Base-by-base conservation (phyloP, 2,329 filamentous ascomycete genomes). In the Xylariaceae sp. region DNA sequence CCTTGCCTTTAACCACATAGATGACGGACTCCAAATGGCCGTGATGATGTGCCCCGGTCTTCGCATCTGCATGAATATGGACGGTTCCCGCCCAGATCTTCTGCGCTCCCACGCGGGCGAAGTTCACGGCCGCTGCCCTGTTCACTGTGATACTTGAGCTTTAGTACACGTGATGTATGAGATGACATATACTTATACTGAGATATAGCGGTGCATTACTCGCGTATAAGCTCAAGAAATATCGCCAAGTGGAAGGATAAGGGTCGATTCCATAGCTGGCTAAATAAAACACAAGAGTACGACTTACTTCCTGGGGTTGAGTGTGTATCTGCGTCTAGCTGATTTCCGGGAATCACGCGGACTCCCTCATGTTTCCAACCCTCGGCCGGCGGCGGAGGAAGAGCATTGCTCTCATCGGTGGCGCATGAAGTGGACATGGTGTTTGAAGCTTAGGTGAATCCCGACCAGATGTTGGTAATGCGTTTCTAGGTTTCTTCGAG, bases 31-130 rank as follows among this genome's bases (percentile, higher is more conserved):
- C 71, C 33, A 75, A 61, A 51, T 73, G 72, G 2, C 72, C 71
- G 55, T 73, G 70, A 51, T 73, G 70, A 51, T 72, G 71, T 1
- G 70, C 71, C 1, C 71, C 71, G 17, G 71, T 74, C 54, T 74
- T 74, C 41, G 70, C 72, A 50, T 73, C 65, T 1, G 71, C 56
- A 51, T 71, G 66, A 53, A 73, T 73, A 51, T 61, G 71, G 18
- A 74, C 71, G 2, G 71, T 73, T 0, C 71, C 71, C 6, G 71
- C 71, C 71, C 71, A 74, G 19, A 74, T 61, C 48, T 72, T 72
- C 52, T 73, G 66, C 0, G 72, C 72, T 14, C 71, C 71, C 1
- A 68, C 67, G 4, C 72, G 63, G 0, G 71, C 71, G 47, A 71
- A 66, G 57, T 72, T 72, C 51, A 75, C 68, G 2, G 72, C 72